Percentiles rank a stretch among this genome's conserved stretches.
These are phyloP conservation scores for Cicer chorassanicum DNA, from an alignment of 306 rosid species.

Conservation along the genomic window DNA sequence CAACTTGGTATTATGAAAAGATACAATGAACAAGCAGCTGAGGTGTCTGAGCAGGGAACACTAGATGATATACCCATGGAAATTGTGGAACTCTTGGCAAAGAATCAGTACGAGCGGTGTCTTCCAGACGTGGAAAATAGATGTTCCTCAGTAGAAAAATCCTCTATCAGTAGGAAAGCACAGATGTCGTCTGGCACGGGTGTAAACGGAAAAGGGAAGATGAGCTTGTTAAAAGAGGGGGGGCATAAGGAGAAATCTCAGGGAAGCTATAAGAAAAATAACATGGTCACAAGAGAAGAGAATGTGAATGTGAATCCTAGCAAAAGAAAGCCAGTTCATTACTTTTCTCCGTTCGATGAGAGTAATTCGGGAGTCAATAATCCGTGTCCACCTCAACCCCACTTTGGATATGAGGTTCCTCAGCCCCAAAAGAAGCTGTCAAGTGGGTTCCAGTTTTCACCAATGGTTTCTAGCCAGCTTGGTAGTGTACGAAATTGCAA, in stretches of 20 bases:
- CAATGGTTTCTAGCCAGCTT: constrained; percentile 54
- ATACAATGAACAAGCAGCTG: constrained; percentile 52
- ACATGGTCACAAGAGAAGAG: constrained; percentile 49
- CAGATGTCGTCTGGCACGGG: constrained; percentile 50
- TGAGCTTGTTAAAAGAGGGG: constrained; percentile 53
- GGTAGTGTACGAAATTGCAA: constrained; percentile 59
- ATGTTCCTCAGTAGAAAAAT: constrained; percentile 47
- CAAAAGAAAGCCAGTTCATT: constrained; percentile 59
- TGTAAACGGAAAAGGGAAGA: constrained; percentile 50
- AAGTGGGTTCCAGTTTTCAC: constrained; percentile 62
- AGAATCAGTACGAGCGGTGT: constrained; percentile 82
- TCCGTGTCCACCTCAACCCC: constrained; percentile 55
- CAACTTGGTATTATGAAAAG: constrained; percentile 49
- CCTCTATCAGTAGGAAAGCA: constrained; percentile 53
- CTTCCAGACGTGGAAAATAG: constrained; percentile 64
- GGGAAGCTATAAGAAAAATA: constrained; percentile 56
- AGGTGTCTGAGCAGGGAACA: constrained; percentile 62
- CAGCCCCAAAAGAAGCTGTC: constrained; percentile 69
- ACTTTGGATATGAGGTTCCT: constrained; percentile 53
- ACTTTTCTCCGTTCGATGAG: constrained; percentile 55
- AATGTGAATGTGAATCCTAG: constrained; percentile 55
- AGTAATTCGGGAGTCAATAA: constrained; percentile 48
- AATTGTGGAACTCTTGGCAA: constrained; percentile 91
- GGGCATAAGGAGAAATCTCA: constrained; percentile 57
- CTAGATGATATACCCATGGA: constrained; percentile 92